phyloP scores from a whole-genome alignment of 108 stramenopile species.

The Stephanodiscus triporus region DNA sequence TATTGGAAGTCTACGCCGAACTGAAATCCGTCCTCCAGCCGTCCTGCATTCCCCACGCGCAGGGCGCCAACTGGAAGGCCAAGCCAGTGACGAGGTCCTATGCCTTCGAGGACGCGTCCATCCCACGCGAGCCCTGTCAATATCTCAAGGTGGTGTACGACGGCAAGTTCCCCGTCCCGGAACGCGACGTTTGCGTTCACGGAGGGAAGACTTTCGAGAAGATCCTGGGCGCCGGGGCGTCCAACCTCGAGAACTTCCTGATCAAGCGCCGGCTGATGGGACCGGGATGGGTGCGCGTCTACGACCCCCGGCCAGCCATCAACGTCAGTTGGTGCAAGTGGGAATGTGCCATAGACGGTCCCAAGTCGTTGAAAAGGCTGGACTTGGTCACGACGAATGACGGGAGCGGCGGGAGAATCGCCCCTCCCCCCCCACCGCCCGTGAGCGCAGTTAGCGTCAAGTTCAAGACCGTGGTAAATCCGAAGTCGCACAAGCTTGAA shows the following conservation, averaged over 20 bases:
- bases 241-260: slow-evolving; percentile 93
- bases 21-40: slow-evolving; percentile 70
- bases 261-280: slow-evolving; percentile 97
- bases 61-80: slow-evolving; percentile 81
- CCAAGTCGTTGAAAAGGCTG: slow-evolving; percentile 76
- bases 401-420: slow-evolving; percentile 26
- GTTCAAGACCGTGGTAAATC: slow-evolving; percentile 97
- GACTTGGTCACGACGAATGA: slow-evolving; percentile 39
- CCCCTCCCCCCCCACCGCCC: slow-evolving; percentile 77
- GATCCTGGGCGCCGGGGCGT: slow-evolving; percentile 88
- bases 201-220: slow-evolving; percentile 86
- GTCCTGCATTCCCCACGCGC: slow-evolving; percentile 74
- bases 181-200: slow-evolving; percentile 56
- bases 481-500: slow-evolving; percentile 93
- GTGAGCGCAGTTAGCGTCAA: slow-evolving; percentile 89
- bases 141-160: slow-evolving; percentile 97
- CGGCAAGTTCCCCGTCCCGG: slow-evolving; percentile 83
- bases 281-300: slow-evolving; percentile 96
- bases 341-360: slow-evolving; percentile 79
- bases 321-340: slow-evolving; percentile 89
- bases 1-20: slow-evolving; percentile 88
- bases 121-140: slow-evolving; percentile 91
- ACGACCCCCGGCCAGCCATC: slow-evolving; percentile 52
- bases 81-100: slow-evolving; percentile 92
- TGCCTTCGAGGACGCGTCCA: slow-evolving; percentile 92